Base-by-base conservation (phyloP, 2,329 filamentous ascomycete genomes). In the Exophiala sp. region DNA sequence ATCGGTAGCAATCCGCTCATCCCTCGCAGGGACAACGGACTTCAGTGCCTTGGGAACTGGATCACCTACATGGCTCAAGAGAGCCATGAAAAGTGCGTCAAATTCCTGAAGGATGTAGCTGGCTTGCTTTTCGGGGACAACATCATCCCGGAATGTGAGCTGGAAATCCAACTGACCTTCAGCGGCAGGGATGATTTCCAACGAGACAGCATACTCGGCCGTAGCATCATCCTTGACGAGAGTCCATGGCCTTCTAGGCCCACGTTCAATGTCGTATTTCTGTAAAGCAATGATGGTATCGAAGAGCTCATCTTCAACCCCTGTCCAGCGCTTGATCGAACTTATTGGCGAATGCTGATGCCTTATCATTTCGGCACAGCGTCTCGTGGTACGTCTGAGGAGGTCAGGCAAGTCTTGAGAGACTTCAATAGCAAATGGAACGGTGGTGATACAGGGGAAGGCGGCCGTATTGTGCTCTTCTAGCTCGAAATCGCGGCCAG, bases 221-320 rank as follows among this genome's bases (percentile, higher is more conserved):
- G 27, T 54, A 4, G 85, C 83, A 43, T 79, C 71, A 51, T 95
- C 88, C 13, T 80, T 71, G 1, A 79, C 55, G 0, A 86, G 56
- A 5, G 71, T 70, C 84, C 86, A 94, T 0, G 74, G 68, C 2
- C 63, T 37, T 1, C 64, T 48, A 13, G 58, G 45, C 1, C 58
- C 53, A 41, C 29, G 51, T 47, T 29, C 14, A 13, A 48, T 46
- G 14, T 57, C 14, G 50, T 73, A 62, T 57, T 86, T 87, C 62
- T 95, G 90, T 62, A 89, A 91, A 0, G 88, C 85, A 52, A 96
- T 80, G 1, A 96, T 73, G 0, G 88, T 91, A 62, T 96, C 89
- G 59, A 96, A 95, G 0, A 93, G 72, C 0, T 77, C 71, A 5
- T 79, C 75, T 19, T 83, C 79, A 0, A 82, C 72, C 50, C 79